phyloP scores from a whole-genome alignment of 192 early-diverging fungal genomes.

The Backusella circina region DNA sequence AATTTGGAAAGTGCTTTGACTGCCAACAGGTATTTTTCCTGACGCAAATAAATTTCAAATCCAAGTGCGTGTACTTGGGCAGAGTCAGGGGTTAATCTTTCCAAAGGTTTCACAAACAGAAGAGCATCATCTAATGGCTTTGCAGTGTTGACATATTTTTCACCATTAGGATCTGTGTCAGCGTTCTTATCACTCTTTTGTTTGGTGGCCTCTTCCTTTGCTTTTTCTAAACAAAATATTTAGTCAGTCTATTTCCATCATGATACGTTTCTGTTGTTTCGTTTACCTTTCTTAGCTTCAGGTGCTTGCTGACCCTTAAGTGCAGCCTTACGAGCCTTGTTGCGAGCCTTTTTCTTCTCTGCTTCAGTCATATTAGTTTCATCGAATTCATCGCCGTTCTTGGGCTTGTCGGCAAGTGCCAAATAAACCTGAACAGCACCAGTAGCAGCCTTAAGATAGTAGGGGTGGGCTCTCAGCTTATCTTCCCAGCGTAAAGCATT shows the following conservation, averaged over 20 bases:
- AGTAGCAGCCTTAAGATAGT: constrained; percentile 71
- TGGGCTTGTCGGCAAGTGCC: constrained; percentile 53
- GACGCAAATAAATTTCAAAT: constrained; percentile 61
- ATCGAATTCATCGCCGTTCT: constrained; percentile 43
- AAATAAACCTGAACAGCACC: constrained; percentile 65
- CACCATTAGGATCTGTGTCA: constrained; percentile 73
- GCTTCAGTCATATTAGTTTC: constrained; percentile 61
- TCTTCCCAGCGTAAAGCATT: constrained; percentile 81
- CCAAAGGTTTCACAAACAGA: constrained; percentile 73
- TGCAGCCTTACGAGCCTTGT: constrained; percentile 75
- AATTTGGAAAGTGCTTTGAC: constrained; percentile 55
- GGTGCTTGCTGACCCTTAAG: constrained; percentile 53
- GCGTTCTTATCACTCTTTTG: constrained; percentile 43
- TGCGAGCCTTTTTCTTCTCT: constrained; percentile 75
- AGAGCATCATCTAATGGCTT: constrained; percentile 74
- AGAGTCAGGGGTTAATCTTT: constrained; percentile 46
- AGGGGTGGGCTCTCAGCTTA: constrained; percentile 63
- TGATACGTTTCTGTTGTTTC: too few relatives aligned
- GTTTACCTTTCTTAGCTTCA: constrained; percentile 47
- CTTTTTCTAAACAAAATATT: constrained; percentile 9
- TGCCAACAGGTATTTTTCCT: constrained; percentile 69
- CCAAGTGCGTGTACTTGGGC: constrained; percentile 64
- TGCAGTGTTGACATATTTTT: constrained; percentile 53
- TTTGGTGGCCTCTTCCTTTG: constrained; percentile 42
- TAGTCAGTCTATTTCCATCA: neutral